Evolutionary conservation across 768 basidiomycete genomes (phyloP).

Genomic region (Tricholoma saponaceum): DNA sequence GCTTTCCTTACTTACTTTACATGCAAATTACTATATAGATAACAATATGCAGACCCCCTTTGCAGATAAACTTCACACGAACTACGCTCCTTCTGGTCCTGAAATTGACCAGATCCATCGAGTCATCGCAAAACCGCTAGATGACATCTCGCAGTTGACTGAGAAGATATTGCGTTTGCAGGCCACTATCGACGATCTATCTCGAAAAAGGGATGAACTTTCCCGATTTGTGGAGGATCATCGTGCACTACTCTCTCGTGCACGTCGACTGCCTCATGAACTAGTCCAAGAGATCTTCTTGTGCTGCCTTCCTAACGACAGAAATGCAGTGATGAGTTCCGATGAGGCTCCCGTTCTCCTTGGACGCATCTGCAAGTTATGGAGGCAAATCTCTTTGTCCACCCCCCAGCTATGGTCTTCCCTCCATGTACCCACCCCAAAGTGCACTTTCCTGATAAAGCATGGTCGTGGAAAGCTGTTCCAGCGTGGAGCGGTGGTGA

Average conservation of each 20-base stretch:
- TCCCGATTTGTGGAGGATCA: background rate
- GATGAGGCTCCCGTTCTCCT: background rate
- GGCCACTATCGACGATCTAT: background rate
- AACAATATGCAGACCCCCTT: slow-evolving; percentile 3
- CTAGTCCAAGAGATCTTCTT: slow-evolving; percentile 2
- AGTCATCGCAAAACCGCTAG: background rate
- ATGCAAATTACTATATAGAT: too few species aligned
- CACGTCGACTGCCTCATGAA: background rate
- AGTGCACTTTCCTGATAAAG: background rate
- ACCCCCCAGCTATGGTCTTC: background rate
- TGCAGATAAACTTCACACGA: slow-evolving; percentile 1
- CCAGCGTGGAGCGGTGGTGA: background rate
- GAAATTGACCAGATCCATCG: background rate
- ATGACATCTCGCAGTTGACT: background rate
- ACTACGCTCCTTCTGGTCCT: background rate
- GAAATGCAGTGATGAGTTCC: background rate
- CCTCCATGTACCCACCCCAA: background rate
- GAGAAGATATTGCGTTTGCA: background rate
- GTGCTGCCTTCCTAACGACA: background rate
- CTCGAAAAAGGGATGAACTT: background rate
- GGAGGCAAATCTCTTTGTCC: background rate
- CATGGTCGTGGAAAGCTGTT: background rate
- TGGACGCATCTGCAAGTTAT: background rate
- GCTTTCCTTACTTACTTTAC: too few species aligned
- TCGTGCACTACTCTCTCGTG: background rate